Base-by-base conservation (phyloP, 2,329 filamentous ascomycete genomes). In the Drechslerella stenobrocha region DNA sequence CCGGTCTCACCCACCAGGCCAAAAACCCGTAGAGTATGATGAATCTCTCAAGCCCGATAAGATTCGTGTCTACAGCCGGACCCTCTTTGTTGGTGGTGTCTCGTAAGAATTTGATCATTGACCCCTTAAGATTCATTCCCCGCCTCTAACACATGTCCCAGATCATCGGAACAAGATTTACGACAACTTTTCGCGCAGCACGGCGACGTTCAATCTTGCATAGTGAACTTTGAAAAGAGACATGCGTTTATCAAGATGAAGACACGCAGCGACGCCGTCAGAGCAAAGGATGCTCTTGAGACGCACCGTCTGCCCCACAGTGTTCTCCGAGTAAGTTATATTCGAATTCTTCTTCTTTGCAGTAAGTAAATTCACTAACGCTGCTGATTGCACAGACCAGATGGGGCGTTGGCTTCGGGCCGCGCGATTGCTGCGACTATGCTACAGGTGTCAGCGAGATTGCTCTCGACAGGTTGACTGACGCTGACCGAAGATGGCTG, bases 171-270 rank as follows among this genome's bases (percentile, higher is more conserved):
- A 77, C 80, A 82, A 61, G 90, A 97, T 75, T 81, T 98, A 53
- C 86, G 90, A 53, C 79, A 79, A 51, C 85, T 95, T 44, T 98
- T 98, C 76, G 81, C 80, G 74, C 85, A 85, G 45, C 96, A 86
- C 75, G 93, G 93, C 64, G 81, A 86, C 53, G 93, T 98, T 2
- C 93, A 98, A 77, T 96, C 92, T 1, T 97, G 92, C 77, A 98
- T 98, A 71, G 91, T 96, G 72, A 97, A 98, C 79, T 88, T 90
- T 74, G 93, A 98, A 75, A 98, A 97, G 79, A 88, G 93, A 15
- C 93, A 98, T 77, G 93, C 93, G 3, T 98, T 98, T 76, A 92
- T 98, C 74, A 98, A 98, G 79, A 98, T 98, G 93, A 83, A 93
- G 72, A 93, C 84, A 70, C 89, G 95, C 34, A 82, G 84, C 70